phyloP scores from a whole-genome alignment of 352 stramenopile genomes.

The Pythium brachiatum region DNA sequence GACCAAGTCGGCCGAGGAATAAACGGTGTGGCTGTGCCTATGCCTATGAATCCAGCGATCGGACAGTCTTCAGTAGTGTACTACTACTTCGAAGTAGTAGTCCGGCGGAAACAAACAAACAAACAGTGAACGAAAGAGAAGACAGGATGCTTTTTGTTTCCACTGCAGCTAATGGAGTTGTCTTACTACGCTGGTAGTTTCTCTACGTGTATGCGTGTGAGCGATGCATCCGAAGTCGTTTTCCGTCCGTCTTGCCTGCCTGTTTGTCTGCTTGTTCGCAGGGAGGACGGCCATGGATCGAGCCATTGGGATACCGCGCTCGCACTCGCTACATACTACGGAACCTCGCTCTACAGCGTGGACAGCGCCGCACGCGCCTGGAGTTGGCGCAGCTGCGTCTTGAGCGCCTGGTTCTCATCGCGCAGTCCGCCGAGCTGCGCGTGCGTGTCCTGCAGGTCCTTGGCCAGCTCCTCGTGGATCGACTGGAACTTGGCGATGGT shows the following conservation, averaged over 20 bases:
- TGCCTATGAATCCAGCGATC: too few species aligned
- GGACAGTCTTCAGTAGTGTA: too few species aligned
- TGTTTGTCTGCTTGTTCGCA: not conserved
- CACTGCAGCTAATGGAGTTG: too few species aligned
- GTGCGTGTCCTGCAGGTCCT: conserved; percentile 53
- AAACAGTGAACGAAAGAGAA: not conserved
- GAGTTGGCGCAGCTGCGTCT: conserved; percentile 61
- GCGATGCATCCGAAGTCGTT: conserved; percentile 9
- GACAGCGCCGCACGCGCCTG: conserved; percentile 54
- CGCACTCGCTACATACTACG: not conserved
- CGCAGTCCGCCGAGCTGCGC: conserved; percentile 41
- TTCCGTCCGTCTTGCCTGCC: conserved; percentile 15
- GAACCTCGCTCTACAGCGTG: conserved; percentile 24
- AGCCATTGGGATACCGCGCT: conserved; percentile 21
- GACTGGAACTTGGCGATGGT: conserved; percentile 63
- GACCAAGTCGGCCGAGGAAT: conserved; percentile 66
- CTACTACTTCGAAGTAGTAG: not conserved
- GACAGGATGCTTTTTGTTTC: too few species aligned
- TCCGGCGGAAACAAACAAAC: not conserved
- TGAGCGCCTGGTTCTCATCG: conserved; percentile 59
- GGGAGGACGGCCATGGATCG: conserved; percentile 21
- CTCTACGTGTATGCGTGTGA: not conserved
- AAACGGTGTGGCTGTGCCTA: too few species aligned
- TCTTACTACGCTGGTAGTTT: too few species aligned
- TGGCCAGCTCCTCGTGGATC: conserved; percentile 53